phyloP scores from a whole-genome alignment of 495 filamentous ascomycete species.

The Xylaria scruposa region DNA sequence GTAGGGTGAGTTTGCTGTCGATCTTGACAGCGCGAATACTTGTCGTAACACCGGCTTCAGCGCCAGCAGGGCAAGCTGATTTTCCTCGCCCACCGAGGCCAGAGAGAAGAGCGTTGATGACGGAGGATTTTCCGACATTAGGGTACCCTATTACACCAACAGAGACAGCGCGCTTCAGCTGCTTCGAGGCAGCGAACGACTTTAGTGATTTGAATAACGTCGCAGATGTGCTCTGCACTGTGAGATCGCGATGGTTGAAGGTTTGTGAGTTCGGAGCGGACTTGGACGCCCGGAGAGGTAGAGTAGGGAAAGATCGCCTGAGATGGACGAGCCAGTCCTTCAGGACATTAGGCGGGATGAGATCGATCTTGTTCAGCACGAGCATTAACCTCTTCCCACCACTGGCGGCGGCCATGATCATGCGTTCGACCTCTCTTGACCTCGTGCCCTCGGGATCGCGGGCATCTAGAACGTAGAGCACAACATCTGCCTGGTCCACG shows the following conservation, averaged over 20 bases:
- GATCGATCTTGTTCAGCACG: conserved; percentile 96
- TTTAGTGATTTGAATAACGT: conserved; percentile 92
- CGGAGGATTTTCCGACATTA: conserved; percentile 96
- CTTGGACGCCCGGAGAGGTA: conserved; percentile 86
- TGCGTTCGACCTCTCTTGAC: conserved; percentile 86
- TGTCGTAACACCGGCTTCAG: conserved; percentile 94
- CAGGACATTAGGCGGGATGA: conserved; percentile 80
- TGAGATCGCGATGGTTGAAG: conserved; percentile 90
- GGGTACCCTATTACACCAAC: conserved; percentile 97
- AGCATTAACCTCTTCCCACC: conserved; percentile 90
- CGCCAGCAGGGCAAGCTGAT: conserved; percentile 83
- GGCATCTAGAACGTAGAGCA: conserved; percentile 94
- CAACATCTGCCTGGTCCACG: conserved; percentile 85
- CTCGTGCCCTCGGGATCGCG: conserved; percentile 91
- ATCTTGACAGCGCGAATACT: conserved; percentile 88
- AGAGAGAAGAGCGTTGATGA: conserved; percentile 91
- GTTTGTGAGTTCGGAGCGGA: conserved; percentile 84
- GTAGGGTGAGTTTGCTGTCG: conserved; percentile 90
- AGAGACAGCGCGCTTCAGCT: conserved; percentile 86
- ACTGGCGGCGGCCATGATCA: conserved; percentile 82
- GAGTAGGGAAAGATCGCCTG: conserved; percentile 88
- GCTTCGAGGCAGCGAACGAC: conserved; percentile 80
- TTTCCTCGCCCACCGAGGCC: conserved; percentile 70
- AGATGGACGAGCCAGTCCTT: conserved; percentile 86
- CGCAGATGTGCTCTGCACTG: conserved; percentile 82